Conservation (phyloP, 2,329 filamentous ascomycete genomes). For the Fusarium sp. region DNA sequence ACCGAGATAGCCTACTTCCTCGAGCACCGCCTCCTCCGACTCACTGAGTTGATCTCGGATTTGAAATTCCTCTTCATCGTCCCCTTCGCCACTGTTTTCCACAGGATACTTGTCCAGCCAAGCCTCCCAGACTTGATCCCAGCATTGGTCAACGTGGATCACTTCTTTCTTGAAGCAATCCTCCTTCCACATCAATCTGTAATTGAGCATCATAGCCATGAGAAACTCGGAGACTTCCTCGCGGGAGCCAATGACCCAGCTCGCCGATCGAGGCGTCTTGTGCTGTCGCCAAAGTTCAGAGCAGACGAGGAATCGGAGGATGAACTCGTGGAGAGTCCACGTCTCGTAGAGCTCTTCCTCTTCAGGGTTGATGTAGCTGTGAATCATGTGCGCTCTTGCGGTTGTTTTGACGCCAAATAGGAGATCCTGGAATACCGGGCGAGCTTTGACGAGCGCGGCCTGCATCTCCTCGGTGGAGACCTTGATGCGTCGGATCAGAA, state of each 20-base stretch:
- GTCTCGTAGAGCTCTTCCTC: neutral
- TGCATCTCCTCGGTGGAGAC: constrained; percentile 17
- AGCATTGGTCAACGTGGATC: constrained; percentile 18
- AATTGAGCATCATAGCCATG: constrained; percentile 43
- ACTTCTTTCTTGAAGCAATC: constrained; percentile 30
- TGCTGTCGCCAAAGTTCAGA: constrained; percentile 48
- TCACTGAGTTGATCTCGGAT: constrained; percentile 32
- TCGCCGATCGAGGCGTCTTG: constrained; percentile 31
- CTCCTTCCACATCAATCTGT: constrained; percentile 40
- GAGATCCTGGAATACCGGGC: constrained; percentile 28
- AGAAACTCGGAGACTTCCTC: constrained; percentile 42
- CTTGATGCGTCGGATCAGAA: neutral
- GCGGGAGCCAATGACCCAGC: constrained; percentile 40
- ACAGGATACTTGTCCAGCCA: constrained; percentile 49
- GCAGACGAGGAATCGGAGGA: constrained; percentile 46
- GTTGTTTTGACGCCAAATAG: constrained; percentile 39
- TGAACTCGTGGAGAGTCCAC: constrained; percentile 32
- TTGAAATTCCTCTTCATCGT: constrained; percentile 30
- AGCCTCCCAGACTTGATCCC: constrained; percentile 49
- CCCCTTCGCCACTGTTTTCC: neutral
- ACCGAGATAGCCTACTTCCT: constrained; percentile 49
- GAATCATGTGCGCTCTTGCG: constrained; percentile 7
- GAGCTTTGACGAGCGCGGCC: constrained; percentile 19
- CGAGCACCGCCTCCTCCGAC: constrained; percentile 39
- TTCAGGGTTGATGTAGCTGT: constrained; percentile 23